Percentiles rank a stretch among this genome's conserved stretches.
Conservation (phyloP, 1,284 basidiomycete species). For the Ustilago xerochloae region DNA sequence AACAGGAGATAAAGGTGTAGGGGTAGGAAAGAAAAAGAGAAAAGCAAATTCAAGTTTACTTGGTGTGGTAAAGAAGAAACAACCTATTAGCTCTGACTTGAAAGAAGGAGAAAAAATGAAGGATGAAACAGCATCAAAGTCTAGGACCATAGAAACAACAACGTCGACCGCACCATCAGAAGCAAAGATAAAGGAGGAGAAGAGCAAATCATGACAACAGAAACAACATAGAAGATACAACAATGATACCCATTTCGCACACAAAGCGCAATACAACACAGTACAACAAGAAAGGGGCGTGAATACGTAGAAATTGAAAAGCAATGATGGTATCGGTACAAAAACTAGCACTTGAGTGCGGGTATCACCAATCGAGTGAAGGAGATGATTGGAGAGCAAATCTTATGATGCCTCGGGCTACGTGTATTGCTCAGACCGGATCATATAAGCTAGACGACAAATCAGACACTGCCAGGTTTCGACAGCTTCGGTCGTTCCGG, state of each 20-base stretch:
- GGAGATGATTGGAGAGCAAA: not conserved
- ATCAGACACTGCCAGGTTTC: not conserved
- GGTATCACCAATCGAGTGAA: not conserved
- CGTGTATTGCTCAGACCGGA: not conserved
- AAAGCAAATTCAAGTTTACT: constrained; percentile 18
- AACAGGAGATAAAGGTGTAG: not conserved
- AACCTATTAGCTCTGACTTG: not conserved
- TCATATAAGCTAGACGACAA: no score
- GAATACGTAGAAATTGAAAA: not conserved
- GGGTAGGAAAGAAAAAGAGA: constrained; percentile 32
- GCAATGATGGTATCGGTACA: not conserved
- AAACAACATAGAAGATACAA: not conserved
- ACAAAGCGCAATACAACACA: no score
- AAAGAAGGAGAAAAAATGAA: not conserved
- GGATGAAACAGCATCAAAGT: no score
- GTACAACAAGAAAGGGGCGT: not conserved
- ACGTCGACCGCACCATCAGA: not conserved
- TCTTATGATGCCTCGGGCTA: not conserved
- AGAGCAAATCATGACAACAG: not conserved
- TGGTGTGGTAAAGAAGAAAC: constrained; percentile 47
- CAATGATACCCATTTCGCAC: not conserved
- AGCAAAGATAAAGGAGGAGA: not conserved
- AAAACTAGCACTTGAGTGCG: no score
- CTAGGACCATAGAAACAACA: not conserved
- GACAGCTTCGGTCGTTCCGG: not conserved